phyloP scores from a whole-genome alignment of 192 early-diverging fungal genomes.

The Dissophora globulifera region DNA sequence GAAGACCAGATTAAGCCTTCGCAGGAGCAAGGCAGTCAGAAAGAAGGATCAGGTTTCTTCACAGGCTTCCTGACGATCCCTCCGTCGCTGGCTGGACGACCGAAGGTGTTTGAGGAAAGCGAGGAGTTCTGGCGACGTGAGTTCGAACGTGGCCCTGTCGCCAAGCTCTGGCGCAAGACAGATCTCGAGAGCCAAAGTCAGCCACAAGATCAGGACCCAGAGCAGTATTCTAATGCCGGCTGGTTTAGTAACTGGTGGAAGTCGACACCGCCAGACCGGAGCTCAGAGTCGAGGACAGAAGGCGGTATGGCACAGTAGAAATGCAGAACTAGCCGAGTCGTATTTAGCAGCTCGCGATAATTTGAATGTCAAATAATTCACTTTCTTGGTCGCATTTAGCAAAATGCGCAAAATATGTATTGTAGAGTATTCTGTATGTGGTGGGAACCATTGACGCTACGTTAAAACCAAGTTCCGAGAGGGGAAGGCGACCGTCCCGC shows the following conservation, averaged over 20 bases:
- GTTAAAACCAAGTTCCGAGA: conserved; percentile 27
- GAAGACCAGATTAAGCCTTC: too few relatives aligned
- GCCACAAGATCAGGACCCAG: not conserved
- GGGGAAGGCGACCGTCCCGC: conserved; percentile 36
- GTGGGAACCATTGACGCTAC: not conserved
- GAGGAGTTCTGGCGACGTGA: conserved; percentile 5
- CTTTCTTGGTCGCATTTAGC: too few relatives aligned
- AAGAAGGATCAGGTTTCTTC: conserved; percentile 19
- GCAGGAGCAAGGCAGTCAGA: not conserved
- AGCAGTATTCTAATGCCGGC: not conserved
- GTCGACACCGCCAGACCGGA: not conserved
- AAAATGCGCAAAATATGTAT: too few relatives aligned
- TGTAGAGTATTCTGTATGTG: not conserved
- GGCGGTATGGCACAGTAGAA: conserved; percentile 11
- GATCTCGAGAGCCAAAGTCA: conserved; percentile 22
- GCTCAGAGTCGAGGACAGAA: not conserved
- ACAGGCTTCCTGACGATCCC: conserved; percentile 24
- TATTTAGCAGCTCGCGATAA: not conserved
- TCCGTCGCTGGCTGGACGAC: conserved; percentile 26
- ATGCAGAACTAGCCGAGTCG: not conserved
- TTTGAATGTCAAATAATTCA: not conserved
- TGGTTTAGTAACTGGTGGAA: not conserved
- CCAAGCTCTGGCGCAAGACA: conserved; percentile 19
- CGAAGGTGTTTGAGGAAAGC: not conserved
- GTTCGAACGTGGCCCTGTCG: conserved; percentile 21